Percentiles rank a stretch among this genome's conserved stretches.
Evolutionary conservation across 2,329 filamentous ascomycete genomes (phyloP).

Genomic region (Penicillium sp.): DNA sequence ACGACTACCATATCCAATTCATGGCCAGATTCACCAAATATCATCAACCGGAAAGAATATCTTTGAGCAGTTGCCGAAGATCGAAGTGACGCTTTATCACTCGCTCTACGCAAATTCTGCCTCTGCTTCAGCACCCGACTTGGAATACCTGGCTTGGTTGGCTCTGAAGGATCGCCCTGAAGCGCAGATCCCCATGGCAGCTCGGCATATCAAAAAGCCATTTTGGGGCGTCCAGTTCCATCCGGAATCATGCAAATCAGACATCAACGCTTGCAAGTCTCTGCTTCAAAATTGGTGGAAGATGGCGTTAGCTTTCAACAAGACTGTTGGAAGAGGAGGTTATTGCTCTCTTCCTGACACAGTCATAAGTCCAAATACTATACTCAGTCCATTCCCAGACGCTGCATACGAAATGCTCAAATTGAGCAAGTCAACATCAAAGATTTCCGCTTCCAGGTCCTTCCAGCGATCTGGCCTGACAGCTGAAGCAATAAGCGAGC

Average conservation of each 20-base stretch:
- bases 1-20: slow-evolving; percentile 70
- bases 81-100: slow-evolving; percentile 78
- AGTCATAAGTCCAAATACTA: slow-evolving; percentile 20
- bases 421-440: slow-evolving; percentile 34
- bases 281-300: slow-evolving; percentile 77
- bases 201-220: slow-evolving; percentile 66
- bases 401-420: slow-evolving; percentile 51
- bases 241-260: slow-evolving; percentile 83
- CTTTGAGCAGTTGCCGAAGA: slow-evolving; percentile 61
- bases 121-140: slow-evolving; percentile 29
- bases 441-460: slow-evolving; percentile 26
- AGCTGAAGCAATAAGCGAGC: slow-evolving; percentile 37
- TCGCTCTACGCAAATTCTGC: slow-evolving; percentile 54
- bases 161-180: slow-evolving; percentile 40
- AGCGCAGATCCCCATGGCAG: slow-evolving; percentile 69
- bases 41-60: slow-evolving; percentile 63
- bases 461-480: slow-evolving; percentile 25
- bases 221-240: slow-evolving; percentile 91
- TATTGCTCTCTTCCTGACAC: slow-evolving; percentile 20
- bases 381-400: slow-evolving; percentile 27
- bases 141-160: slow-evolving; percentile 64
- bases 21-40: slow-evolving; percentile 76
- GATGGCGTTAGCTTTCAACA: slow-evolving; percentile 64
- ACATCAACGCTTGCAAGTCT: slow-evolving; percentile 56
- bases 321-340: slow-evolving; percentile 27